Percentiles rank a stretch among this genome's conserved stretches.
Conservation (phyloP, 2,329 filamentous ascomycete species). For the Colletotrichum nymphaeae region DNA sequence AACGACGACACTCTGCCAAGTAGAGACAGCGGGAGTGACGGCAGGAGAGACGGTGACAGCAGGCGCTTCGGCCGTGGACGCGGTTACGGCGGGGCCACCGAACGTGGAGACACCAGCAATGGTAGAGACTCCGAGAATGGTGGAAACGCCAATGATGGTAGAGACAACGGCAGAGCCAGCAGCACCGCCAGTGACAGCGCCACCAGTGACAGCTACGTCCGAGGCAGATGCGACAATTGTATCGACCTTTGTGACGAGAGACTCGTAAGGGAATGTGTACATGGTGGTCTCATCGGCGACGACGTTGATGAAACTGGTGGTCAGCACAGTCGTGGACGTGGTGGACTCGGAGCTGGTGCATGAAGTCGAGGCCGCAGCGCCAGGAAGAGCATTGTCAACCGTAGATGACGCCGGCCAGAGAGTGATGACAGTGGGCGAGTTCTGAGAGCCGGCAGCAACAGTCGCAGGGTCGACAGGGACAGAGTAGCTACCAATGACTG, state of each 20-base stretch:
- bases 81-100: background rate
- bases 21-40: conserved; percentile 41
- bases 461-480: background rate
- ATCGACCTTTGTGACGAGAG: conserved; percentile 30
- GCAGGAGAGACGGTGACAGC: background rate
- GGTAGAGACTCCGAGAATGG: background rate
- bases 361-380: conserved; percentile 2
- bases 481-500: conserved; percentile 1
- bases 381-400: background rate
- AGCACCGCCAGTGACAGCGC: conserved; percentile 44
- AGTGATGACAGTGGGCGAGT: conserved; percentile 13
- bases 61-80: background rate
- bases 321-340: conserved; percentile 41
- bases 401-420: conserved; percentile 8
- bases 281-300: conserved; percentile 53
- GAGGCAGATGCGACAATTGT: background rate
- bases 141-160: background rate
- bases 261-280: conserved; percentile 43
- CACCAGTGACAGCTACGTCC: background rate
- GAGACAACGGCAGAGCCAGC: background rate
- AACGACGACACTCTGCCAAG: conserved; percentile 40
- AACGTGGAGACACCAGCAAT: background rate
- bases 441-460: background rate
- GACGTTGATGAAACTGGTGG: conserved; percentile 53
- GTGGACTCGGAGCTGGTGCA: conserved; percentile 7